phyloP scores from a whole-genome alignment of 129 eudicot genomes.

The Lactuca saligna region DNA sequence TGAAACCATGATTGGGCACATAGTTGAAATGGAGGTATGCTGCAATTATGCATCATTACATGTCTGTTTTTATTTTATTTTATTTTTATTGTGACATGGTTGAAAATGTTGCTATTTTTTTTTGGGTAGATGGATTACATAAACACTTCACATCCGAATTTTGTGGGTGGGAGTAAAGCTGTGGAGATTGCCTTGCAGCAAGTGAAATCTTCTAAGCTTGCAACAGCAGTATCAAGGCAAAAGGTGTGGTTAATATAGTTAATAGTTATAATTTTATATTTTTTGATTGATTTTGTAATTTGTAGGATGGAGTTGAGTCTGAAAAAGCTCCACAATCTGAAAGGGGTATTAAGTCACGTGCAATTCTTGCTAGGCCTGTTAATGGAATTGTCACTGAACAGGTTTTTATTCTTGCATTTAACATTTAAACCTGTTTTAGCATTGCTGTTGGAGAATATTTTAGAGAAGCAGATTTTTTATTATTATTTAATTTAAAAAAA shows the following conservation, averaged over 20 bases:
- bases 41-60: background rate
- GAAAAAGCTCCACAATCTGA: conserved; percentile 75
- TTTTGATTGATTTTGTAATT: conserved; percentile 3
- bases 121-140: conserved; percentile 84
- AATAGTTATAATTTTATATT: conserved; percentile 3
- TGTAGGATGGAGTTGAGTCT: conserved; percentile 70
- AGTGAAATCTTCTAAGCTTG: conserved; percentile 51
- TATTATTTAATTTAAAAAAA: no score
- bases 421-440: conserved; percentile 9
- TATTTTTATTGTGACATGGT: background rate
- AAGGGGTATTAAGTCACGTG: conserved; percentile 72
- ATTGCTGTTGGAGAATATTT: background rate
- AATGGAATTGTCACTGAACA: conserved; percentile 86
- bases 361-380: conserved; percentile 63
- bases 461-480: no score
- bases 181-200: conserved; percentile 76
- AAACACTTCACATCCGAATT: conserved; percentile 93
- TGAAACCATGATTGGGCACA: conserved; percentile 94
- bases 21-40: conserved; percentile 95
- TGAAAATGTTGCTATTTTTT: background rate
- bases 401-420: conserved; percentile 36
- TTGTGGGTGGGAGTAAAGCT: conserved; percentile 96
- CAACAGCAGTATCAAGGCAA: conserved; percentile 50
- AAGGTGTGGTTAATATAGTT: conserved; percentile 40
- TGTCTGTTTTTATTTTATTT: background rate